Base-by-base conservation (phyloP, 768 basidiomycete species). In the Exidia glandulosa region DNA sequence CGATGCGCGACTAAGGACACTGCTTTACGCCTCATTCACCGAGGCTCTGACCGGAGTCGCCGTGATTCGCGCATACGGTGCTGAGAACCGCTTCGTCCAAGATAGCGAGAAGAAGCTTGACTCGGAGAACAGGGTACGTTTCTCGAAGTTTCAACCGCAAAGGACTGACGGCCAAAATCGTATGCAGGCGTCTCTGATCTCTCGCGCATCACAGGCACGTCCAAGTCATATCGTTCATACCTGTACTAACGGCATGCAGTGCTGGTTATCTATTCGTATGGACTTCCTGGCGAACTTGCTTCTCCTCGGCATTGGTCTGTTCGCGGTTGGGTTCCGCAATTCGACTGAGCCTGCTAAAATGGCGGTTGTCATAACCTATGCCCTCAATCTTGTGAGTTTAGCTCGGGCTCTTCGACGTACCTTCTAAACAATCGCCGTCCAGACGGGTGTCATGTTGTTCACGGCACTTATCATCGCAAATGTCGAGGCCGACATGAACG, bases 271-370 rank as follows among this genome's bases (percentile, higher is more conserved):
- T 2, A 67, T 85, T 7, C 75, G 87, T 13, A 75, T 90, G 1
- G 86, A 88, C 62, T 70, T 87, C 29, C 80, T 86, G 27, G 84
- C 81, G 1, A 85, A 87, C 64, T 61, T 83, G n/a, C 71, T 90
- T 16, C 75, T 89, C 31, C 74, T 89, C 25, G 84, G 85, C 1
- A 86, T 90, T 50, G 82, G 75, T 2, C 70, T 90, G 13, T 88
- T 89, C 66, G 86, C 84, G 1, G 81, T 82, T 14, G 81, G 82
- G 2, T 83, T 84, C 68, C 72, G 85, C 19, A 71, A 74, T 34
- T 69, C 76, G 0, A 78, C 83, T 30, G 75, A 79, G 62, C 83
- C 86, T 7, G 72, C 83, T 9, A 84, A 82, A 66, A 79, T 84
- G 59, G 81, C 85, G n/a, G 82, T 85, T 0, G 83, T 84, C 2